These are phyloP conservation scores for Thielaviopsis populi DNA, from an alignment of 2,329 filamentous ascomycete species.

Conservation along the genomic window DNA sequence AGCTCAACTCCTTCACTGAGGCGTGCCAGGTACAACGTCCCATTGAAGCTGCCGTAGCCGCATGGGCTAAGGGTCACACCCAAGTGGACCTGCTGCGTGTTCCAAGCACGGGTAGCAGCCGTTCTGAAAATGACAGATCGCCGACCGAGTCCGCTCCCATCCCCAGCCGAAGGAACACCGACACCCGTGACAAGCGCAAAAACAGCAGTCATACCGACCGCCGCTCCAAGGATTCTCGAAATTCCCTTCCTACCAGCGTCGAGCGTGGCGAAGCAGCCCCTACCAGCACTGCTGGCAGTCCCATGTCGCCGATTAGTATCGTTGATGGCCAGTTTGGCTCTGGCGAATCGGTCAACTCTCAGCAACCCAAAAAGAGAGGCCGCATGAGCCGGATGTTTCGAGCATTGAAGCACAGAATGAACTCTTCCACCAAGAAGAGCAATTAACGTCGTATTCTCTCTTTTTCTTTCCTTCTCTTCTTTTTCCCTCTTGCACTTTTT, in stretches of 20 bases:
- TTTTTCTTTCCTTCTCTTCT: background rate
- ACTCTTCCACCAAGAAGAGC: background rate
- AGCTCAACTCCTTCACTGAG: conserved; percentile 5
- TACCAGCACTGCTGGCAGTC: background rate
- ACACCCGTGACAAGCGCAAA: conserved; percentile 3
- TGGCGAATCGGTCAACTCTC: background rate
- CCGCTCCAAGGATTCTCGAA: background rate
- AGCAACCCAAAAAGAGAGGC: background rate
- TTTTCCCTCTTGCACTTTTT: background rate
- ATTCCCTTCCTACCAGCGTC: background rate
- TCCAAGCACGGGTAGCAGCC: conserved; percentile 1
- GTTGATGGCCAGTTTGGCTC: background rate
- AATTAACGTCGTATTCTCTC: background rate
- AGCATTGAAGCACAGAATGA: conserved; percentile 10
- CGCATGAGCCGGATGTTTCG: conserved; percentile 5
- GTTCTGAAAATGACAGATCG: conserved; percentile 6
- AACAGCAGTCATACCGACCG: conserved; percentile 1
- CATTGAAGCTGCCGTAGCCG: conserved; percentile 13
- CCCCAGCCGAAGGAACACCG: background rate
- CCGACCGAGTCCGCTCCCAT: background rate
- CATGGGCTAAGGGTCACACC: conserved; percentile 13
- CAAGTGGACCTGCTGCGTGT: conserved; percentile 11
- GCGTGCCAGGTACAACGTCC: conserved; percentile 4
- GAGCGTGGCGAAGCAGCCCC: background rate
- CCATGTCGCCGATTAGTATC: background rate